Percentiles rank a stretch among this genome's conserved stretches.
phyloP scores from a whole-genome alignment of 2,329 filamentous ascomycete species.

The Phoma sp. region DNA sequence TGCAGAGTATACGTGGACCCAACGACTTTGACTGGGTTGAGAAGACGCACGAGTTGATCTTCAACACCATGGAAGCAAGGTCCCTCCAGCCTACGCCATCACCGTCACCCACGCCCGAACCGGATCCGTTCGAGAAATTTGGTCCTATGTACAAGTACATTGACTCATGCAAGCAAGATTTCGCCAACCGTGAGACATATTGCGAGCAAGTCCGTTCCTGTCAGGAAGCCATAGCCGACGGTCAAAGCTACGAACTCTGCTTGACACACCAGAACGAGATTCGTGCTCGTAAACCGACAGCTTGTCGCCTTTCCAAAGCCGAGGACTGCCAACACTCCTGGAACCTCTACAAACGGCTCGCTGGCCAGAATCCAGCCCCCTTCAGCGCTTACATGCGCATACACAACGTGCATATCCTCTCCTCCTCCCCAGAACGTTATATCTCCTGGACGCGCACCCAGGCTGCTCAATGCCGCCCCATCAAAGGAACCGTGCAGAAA shows the following conservation, averaged over 20 bases:
- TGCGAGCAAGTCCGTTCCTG: slow-evolving; percentile 71
- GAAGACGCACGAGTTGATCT: slow-evolving; percentile 36
- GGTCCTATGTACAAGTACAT: slow-evolving; percentile 37
- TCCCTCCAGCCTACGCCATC: slow-evolving; percentile 41
- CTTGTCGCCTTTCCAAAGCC: slow-evolving; percentile 38
- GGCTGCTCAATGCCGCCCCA: slow-evolving; percentile 81
- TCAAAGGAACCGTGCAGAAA: slow-evolving; percentile 96
- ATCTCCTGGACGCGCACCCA: slow-evolving; percentile 70
- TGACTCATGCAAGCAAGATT: slow-evolving; percentile 24
- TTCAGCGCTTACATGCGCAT: slow-evolving; percentile 85
- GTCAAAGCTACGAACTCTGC: slow-evolving; percentile 86
- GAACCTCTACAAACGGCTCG: slow-evolving; percentile 74
- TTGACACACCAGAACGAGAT: slow-evolving; percentile 78
- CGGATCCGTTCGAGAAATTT: slow-evolving; percentile 42
- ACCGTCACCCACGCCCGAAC: slow-evolving; percentile 28
- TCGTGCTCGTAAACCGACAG: slow-evolving; percentile 37
- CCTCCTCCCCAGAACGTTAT: slow-evolving; percentile 89
- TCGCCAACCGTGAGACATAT: slow-evolving; percentile 55
- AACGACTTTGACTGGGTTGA: slow-evolving; percentile 57
- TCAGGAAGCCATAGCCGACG: slow-evolving; percentile 74
- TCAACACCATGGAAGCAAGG: slow-evolving; percentile 37
- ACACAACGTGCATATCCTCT: slow-evolving; percentile 68
- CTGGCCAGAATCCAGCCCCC: slow-evolving; percentile 76
- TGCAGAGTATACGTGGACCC: slow-evolving; percentile 68
- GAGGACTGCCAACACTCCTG: slow-evolving; percentile 57